Evolutionary conservation across 768 basidiomycete genomes (phyloP).

Genomic region (Xerocomus brunneocitrinus): DNA sequence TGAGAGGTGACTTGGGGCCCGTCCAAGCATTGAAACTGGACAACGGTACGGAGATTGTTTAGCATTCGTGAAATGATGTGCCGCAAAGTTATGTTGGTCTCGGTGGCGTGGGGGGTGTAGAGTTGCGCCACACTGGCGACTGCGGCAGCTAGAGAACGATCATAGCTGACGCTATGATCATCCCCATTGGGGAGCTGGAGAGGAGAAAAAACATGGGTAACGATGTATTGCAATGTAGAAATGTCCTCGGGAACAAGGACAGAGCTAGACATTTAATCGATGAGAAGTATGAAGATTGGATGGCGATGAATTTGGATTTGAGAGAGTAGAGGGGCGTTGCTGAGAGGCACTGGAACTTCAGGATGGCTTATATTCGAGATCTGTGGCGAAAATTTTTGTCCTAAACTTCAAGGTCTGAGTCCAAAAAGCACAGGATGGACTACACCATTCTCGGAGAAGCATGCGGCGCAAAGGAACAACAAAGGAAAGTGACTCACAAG

Average conservation of each 20-base stretch:
- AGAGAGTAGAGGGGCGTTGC: too few species aligned
- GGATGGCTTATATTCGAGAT: too few species aligned
- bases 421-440: too few species aligned
- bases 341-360: too few species aligned
- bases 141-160: conserved; percentile 24
- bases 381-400: too few species aligned
- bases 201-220: conserved; percentile 39
- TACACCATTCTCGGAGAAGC: too few species aligned
- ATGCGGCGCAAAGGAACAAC: too few species aligned
- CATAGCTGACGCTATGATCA: conserved; percentile 24
- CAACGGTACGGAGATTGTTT: conserved; percentile 12
- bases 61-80: conserved; percentile 28
- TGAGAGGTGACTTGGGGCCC: not conserved
- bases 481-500: too few species aligned
- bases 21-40: conserved; percentile 1
- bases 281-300: not conserved
- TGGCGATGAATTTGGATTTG: too few species aligned
- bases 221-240: not conserved
- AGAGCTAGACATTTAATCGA: conserved; percentile 1
- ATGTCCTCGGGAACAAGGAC: not conserved
- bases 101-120: conserved; percentile 12
- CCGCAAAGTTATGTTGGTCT: conserved; percentile 25
- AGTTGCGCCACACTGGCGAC: conserved; percentile 15
- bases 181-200: conserved; percentile 36
- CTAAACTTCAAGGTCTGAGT: too few species aligned